Conservation (phyloP, 2,329 filamentous ascomycete genomes). For the Zalaria obscura region DNA sequence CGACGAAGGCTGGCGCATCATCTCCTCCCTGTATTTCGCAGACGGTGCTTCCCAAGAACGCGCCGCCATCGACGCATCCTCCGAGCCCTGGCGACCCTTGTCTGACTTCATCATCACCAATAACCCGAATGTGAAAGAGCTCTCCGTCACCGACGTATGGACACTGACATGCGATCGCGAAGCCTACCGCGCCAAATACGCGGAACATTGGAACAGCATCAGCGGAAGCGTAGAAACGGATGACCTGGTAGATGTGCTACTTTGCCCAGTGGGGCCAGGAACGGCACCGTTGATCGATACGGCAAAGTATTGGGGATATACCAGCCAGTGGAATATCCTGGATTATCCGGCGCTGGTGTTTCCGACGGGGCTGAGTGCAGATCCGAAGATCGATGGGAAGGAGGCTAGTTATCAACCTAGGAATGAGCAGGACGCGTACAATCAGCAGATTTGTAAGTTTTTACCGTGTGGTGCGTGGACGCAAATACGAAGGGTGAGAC, state of each 20-base stretch:
- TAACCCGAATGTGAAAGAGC: constrained; percentile 32
- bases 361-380: constrained; percentile 1
- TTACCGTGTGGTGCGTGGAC: too few species aligned
- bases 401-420: not conserved
- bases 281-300: constrained; percentile 39
- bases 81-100: constrained; percentile 45
- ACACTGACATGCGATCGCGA: constrained; percentile 27
- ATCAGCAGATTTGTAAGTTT: constrained; percentile 31
- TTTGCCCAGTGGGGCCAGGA: constrained; percentile 45
- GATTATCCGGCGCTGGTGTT: constrained; percentile 37
- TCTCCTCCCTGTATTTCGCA: constrained; percentile 39
- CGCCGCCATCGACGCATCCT: constrained; percentile 35
- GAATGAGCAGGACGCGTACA: constrained; percentile 25
- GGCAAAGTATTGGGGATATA: constrained; percentile 50
- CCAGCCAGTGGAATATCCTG: constrained; percentile 21
- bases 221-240: constrained; percentile 6
- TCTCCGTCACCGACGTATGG: constrained; percentile 3
- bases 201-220: constrained; percentile 29
- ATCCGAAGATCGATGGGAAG: constrained; percentile 1
- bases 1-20: constrained; percentile 33
- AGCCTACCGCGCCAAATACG: constrained; percentile 30
- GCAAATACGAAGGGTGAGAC: too few species aligned
- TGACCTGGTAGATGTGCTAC: constrained; percentile 42
- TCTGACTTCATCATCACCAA: constrained; percentile 44
- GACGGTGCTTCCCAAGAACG: constrained; percentile 43